Evolutionary conservation across 805 yeast species (phyloP).

Genomic region (Cyberlindnera sargentensis): DNA sequence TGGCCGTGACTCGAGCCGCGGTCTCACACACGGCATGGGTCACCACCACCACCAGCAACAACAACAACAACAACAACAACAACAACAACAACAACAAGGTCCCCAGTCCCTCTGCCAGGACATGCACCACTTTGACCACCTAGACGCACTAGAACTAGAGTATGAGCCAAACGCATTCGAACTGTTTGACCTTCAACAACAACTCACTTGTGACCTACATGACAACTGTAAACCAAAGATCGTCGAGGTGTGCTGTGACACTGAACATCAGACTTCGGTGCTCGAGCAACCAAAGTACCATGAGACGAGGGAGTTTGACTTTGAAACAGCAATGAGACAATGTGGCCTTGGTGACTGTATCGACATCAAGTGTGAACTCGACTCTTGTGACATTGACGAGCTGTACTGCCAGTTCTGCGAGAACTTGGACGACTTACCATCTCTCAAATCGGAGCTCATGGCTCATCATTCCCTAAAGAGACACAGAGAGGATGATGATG

Average conservation of each 20-base stretch:
- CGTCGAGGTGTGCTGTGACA: conserved; percentile 36
- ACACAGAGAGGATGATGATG: conserved; percentile 14
- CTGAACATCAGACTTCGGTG: conserved; percentile 3
- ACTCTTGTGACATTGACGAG: conserved; percentile 27
- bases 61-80: no score
- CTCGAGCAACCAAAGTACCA: not conserved
- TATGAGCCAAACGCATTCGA: no score
- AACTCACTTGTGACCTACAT: conserved; percentile 15
- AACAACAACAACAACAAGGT: no score
- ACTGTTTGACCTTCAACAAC: no score
- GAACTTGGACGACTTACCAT: conserved; percentile 10
- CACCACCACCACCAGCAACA: no score
- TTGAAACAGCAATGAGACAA: conserved; percentile 13
- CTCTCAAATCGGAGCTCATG: conserved; percentile 2
- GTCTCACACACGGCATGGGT: no score
- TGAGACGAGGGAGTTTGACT: conserved; percentile 1
- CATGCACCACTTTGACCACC: no score
- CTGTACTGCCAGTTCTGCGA: conserved; percentile 27
- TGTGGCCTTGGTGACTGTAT: conserved; percentile 20
- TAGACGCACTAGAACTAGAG: no score
- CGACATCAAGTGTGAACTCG: conserved; percentile 23
- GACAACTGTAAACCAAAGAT: conserved; percentile 32
- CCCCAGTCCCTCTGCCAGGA: no score
- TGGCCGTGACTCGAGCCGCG: no score
- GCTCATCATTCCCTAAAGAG: conserved; percentile 5